phyloP scores from a whole-genome alignment of 129 eudicot genomes.

The Centaurea solstitialis region DNA sequence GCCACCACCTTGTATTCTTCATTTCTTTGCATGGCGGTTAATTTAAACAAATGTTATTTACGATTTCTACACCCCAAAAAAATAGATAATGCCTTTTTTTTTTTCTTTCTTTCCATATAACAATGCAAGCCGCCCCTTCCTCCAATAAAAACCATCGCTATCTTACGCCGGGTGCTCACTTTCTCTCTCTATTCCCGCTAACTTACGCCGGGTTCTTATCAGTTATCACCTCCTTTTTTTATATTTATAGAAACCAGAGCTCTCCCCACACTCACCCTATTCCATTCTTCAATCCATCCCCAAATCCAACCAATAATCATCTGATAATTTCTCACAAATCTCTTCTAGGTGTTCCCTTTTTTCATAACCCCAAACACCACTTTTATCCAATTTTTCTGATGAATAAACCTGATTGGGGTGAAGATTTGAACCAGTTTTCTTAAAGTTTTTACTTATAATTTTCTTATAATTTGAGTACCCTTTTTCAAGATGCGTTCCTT shows the following conservation, averaged over 20 bases:
- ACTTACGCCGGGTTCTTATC: conserved; percentile 18
- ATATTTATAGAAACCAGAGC: not conserved
- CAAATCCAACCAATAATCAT: not conserved
- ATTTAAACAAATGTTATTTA: not conserved
- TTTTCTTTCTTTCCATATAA: not conserved
- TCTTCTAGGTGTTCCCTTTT: not conserved
- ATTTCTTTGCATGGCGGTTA: conserved; percentile 28
- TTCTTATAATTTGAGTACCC: not conserved
- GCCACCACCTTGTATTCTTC: no score
- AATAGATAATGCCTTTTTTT: not conserved
- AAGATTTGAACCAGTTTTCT: conserved; percentile 5
- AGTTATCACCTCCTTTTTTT: not conserved
- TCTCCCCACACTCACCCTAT: not conserved
- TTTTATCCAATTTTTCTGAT: not conserved
- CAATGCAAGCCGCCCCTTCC: conserved; percentile 36
- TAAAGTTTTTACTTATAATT: no score
- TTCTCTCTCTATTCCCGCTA: conserved; percentile 19
- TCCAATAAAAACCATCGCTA: conserved; percentile 36
- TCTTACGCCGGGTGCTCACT: conserved; percentile 18
- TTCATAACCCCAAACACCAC: not conserved
- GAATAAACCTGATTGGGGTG: not conserved
- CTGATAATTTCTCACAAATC: not conserved
- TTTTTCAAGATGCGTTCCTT: conserved; percentile 34
- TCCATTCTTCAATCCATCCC: conserved; percentile 1
- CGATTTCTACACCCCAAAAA: not conserved